Evolutionary conservation across 495 filamentous ascomycete genomes (phyloP), one percentile per base, ranked within the genome.

Genomic region (Halenospora varia): DNA sequence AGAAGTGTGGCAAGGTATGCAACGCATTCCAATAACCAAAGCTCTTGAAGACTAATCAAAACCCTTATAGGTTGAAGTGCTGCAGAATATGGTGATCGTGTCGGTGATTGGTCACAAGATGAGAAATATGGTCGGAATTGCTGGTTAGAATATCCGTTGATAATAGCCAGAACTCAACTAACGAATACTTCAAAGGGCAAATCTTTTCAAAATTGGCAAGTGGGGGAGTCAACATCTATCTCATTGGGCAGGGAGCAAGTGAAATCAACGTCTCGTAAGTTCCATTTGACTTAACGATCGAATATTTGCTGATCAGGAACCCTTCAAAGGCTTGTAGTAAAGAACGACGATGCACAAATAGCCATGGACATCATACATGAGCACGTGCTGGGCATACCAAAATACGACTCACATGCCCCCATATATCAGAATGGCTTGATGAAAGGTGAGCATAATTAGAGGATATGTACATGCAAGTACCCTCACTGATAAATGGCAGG

Each of bases 231-330:
- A 71, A 70, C 47, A 71, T 75, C 24, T 69, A 72, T 59, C 53
- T 73, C 35, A 71, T 73, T 44, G 73, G 72, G 49, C 72, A 75
- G 49, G 72, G 72, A 22, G 72, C 72, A 39, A 73, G 69, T 50
- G 68, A 75, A 60, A 73, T 75, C 24, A 73, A 71, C 54, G 70
- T 75, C 48, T 75, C 72, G 62, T 71, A 62, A 64, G 69, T 63
- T 23, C 6, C 23, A 10, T 25, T 9, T 18, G 51, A 15, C 25
- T 23, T 52, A 13, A 35, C 4, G 13, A 6, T 60, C n/a, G 53
- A 35, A 39, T 24, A 17, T 44, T 13, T 47, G n/a, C n/a, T 13
- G 4, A 52, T 51, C 35, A 58, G 29, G 23, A 24, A 22, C 42
- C 13, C 19, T 49, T 2, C 10, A 18, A n/a, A 71, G 69, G 8